phyloP scores from a whole-genome alignment of 441 rosid genomes.

The Populus tomentosa region DNA sequence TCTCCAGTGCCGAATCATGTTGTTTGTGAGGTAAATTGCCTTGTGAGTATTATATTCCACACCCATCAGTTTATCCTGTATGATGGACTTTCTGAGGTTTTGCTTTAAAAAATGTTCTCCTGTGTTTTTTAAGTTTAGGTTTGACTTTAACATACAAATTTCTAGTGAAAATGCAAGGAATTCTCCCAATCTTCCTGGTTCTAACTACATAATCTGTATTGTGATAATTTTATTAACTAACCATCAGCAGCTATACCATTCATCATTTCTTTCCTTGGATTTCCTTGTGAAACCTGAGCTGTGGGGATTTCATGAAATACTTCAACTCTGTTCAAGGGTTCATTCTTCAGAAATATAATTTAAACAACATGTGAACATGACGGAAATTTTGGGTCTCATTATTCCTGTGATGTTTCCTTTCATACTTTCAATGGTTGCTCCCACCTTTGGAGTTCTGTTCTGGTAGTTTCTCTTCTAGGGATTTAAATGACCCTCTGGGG shows the following conservation, averaged over 20 bases:
- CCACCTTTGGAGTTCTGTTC: neutral
- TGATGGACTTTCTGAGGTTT: neutral
- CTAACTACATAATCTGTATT: too few relatives aligned
- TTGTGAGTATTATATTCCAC: neutral
- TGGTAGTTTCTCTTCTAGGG: neutral
- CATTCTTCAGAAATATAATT: neutral
- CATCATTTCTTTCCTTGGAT: neutral
- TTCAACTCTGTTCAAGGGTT: neutral
- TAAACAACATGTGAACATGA: too few relatives aligned
- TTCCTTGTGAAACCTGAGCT: too few relatives aligned
- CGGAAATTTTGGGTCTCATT: neutral
- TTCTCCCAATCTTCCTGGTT: neutral
- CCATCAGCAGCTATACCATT: neutral
- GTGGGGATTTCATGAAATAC: too few relatives aligned
- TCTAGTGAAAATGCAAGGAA: neutral
- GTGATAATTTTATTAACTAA: neutral
- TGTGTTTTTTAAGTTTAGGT: neutral
- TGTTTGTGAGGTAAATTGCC: slow-evolving; percentile 9
- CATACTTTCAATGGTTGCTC: neutral
- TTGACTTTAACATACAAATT: neutral
- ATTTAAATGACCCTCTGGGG: neutral
- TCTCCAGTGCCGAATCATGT: slow-evolving; percentile 1
- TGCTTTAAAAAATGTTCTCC: neutral
- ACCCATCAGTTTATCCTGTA: neutral
- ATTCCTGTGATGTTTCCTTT: neutral